Evolutionary conservation across 208 protist genomes (phyloP), one percentile per base, ranked within the genome.

Genomic region (Leishmania lainsoni): DNA sequence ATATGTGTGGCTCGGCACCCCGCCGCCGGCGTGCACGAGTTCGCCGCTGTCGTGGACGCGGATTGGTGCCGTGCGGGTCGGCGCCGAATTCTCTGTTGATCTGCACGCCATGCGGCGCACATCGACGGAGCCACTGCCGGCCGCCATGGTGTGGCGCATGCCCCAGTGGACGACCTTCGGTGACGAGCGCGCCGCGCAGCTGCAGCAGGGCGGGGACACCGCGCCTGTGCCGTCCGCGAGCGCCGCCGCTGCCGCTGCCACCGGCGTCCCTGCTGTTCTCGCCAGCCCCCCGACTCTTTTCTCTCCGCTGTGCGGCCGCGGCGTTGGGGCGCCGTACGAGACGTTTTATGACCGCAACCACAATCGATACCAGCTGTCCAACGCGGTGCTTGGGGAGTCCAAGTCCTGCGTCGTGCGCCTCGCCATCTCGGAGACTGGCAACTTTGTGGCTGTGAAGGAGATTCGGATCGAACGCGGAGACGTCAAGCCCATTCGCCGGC

Each of bases 391-490:
- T 16, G 91, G 91, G 20, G 75, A 83, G 59, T 89, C 87, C 22
- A 84, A 81, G 32, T 83, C 83, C 56, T 87, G 91, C 48, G 91
- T 86, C 48, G 92, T 93, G 48, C 90, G 65, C 35, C 79, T 96
- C 72, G 91, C 86, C 22, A 76, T 96, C 69, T 90, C 88, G n/a
- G 78, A 89, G 56, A 91, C 76, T 8, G 92, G 91, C n/a, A 83
- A 71, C 20, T 75, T 94, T 26, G 90, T 94, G 39, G 91, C 92
- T 22, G 84, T 96, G 16, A 96, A 96, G 76, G 65, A 72, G 35
- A 88, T 94, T 79, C 45, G 49, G 35, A 81, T 81, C 26, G 78
- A 81, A 49, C 78, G 69, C 56, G 78, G 56, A 26, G 56, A 66
- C n/a, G 68, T 81, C 39, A 81, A 72, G 26, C 32, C 78, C 42